phyloP scores from a whole-genome alignment of 768 basidiomycete species.

The Amanita rubescens region DNA sequence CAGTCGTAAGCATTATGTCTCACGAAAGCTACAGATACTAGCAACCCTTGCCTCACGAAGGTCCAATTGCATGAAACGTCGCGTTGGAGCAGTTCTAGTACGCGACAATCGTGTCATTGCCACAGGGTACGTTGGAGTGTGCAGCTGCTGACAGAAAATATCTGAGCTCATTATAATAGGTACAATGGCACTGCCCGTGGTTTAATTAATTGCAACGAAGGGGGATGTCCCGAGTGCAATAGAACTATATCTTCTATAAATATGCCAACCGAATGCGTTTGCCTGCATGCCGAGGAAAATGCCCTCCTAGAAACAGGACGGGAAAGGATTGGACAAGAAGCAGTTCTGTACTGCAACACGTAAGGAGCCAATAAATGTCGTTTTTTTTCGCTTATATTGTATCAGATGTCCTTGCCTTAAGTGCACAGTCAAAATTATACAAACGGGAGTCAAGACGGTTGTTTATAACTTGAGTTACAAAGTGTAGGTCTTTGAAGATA shows the following conservation, averaged over 20 bases:
- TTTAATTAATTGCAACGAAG: constrained; percentile 82
- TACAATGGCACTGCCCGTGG: constrained; percentile 97
- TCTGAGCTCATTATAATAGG: constrained; percentile 28
- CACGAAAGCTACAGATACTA: constrained; percentile 48
- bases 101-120: constrained; percentile 73
- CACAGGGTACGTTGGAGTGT: constrained; percentile 49
- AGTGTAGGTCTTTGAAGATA: constrained; percentile 52
- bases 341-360: constrained; percentile 99
- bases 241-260: constrained; percentile 37
- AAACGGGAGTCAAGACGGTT: constrained; percentile 85
- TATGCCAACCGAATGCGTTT: constrained; percentile 73
- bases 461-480: constrained; percentile 95
- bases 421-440: constrained; percentile 96
- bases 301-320: constrained; percentile 90
- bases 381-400: neutral
- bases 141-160: neutral
- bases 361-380: constrained; percentile 29
- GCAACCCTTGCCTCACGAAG: constrained; percentile 84
- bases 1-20: neutral
- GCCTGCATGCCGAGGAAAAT: constrained; percentile 97
- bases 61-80: constrained; percentile 95
- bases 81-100: constrained; percentile 92
- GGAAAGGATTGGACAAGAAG: constrained; percentile 75
- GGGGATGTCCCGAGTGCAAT: constrained; percentile 83
- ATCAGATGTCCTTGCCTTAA: constrained; percentile 93